Base-by-base conservation (phyloP, 2,329 filamentous ascomycete genomes). In the Cercospora nicotianae region DNA sequence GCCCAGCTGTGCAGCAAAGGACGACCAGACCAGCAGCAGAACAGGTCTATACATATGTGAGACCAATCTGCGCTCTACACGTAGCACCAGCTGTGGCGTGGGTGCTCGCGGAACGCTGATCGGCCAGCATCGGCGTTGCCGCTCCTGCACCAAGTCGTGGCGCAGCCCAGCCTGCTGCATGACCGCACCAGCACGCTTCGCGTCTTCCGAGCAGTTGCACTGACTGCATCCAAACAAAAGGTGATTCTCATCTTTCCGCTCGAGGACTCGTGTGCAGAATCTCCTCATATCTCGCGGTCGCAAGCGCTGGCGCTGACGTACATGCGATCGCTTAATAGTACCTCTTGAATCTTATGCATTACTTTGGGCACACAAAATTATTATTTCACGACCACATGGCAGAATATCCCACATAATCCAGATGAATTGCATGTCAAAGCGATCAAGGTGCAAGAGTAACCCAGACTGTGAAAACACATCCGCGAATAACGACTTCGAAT, bases 1-100 rank as follows among this genome's bases (percentile, higher is more conserved):
- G 36, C 36, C 36, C 36, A 42, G 30, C 30, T 31, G 30, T 31
- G 30, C 30, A 10, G 36, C 36, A 42, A 6, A n/a, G 16, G 36
- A 42, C 36, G 36, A 42, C 1, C 36, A 18, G 48, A 28, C 5
- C 51, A 58, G 51, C 62, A 58, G n/a, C 51, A 53, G 62, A 23
- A 31, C 48, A 58, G 62, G 51, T 58, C 62, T n/a, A 26, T 20
- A 57, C 31, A 57, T 64, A 57, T 42, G 48, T 30, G 31, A 64
- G 62, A 58, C 62, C 62, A 64, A 64, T 64, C 62, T 58, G 31
- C 28, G 30, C 18, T 26, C 30, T 64, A 42, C 62, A 64, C 62
- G 62, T 64, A 53, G 60, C 60, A 63, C 48, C 53, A 64, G 30
- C 60, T 63, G 42, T 33, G 39, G 60, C 59, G 60, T 63, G 60